Evolutionary conservation across 495 filamentous ascomycete genomes (phyloP).

Genomic region (Usnea hakonensis): DNA sequence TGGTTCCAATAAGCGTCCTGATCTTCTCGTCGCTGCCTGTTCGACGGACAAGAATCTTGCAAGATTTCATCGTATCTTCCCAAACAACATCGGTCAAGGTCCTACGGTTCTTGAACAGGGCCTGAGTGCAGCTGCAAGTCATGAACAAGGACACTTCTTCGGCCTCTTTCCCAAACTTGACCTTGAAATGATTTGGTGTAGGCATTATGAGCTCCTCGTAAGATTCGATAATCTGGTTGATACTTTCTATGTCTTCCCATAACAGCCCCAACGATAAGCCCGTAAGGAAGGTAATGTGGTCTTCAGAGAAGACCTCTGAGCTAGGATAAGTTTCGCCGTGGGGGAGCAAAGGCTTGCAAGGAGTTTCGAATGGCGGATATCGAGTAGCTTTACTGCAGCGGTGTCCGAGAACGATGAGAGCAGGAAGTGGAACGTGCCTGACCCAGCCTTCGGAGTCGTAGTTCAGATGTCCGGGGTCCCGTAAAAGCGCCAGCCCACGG

Average conservation of each 20-base stretch:
- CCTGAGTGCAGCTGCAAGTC: conserved; percentile 46
- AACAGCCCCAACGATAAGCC: background rate
- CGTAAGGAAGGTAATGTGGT: background rate
- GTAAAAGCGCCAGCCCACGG: too few relatives aligned
- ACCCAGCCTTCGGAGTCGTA: background rate
- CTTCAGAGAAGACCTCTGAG: background rate
- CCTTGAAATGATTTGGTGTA: background rate
- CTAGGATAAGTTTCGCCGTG: background rate
- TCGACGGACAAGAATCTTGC: conserved; percentile 42
- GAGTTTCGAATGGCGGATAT: background rate
- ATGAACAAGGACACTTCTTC: conserved; percentile 50
- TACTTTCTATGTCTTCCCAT: background rate
- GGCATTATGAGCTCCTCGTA: background rate
- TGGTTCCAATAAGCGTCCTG: conserved; percentile 46
- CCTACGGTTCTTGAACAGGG: conserved; percentile 41
- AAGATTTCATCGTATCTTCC: conserved; percentile 29
- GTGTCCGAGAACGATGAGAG: background rate
- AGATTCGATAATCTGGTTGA: background rate
- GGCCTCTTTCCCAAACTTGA: conserved; percentile 14
- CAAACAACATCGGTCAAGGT: conserved; percentile 40
- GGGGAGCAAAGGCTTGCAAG: background rate
- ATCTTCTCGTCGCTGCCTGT: conserved; percentile 50
- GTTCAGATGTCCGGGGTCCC: background rate
- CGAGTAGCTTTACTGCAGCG: background rate
- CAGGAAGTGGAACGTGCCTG: background rate